These are phyloP conservation scores for Schizopora paradoxa DNA, from an alignment of 1,284 basidiomycete genomes.

Conservation along the genomic window DNA sequence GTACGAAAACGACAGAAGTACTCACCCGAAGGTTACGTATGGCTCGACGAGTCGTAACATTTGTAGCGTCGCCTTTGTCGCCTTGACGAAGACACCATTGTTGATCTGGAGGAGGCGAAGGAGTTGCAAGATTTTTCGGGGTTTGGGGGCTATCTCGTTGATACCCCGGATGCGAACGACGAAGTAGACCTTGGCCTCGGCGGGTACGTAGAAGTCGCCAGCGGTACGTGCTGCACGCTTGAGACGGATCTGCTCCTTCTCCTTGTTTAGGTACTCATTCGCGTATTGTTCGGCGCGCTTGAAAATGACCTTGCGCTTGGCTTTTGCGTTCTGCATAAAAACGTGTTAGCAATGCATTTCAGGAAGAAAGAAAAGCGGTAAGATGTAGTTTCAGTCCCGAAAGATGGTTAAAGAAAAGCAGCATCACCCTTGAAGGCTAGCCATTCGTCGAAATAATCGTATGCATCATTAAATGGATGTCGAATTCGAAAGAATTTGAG, in stretches of 20 bases:
- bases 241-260: conserved; percentile 95
- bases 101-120: conserved; percentile 99
- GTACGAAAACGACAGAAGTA: conserved; percentile 18
- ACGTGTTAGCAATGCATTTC: conserved; percentile 9
- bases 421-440: conserved; percentile 65
- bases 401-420: conserved; percentile 95
- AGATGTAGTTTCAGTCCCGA: conserved; percentile 73
- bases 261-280: conserved; percentile 90
- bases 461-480: conserved; percentile 68
- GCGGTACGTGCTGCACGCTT: conserved; percentile 89
- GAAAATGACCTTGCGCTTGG: conserved; percentile 97
- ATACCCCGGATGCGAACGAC: conserved; percentile 98
- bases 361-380: conserved; percentile 8
- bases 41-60: conserved; percentile 98
- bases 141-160: conserved; percentile 99
- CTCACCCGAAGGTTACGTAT: conserved; percentile 92
- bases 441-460: conserved; percentile 63
- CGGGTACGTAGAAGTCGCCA: conserved; percentile 96
- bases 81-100: conserved; percentile 98
- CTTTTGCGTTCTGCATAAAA: conserved; percentile 66
- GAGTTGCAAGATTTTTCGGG: conserved; percentile 97
- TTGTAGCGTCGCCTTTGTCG: conserved; percentile 93
- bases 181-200: conserved; percentile 97
- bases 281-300: conserved; percentile 99
- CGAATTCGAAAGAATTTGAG: conserved; percentile 16